Conservation (phyloP, 2,329 filamentous ascomycete species). For the Nigrograna mackinnonii region DNA sequence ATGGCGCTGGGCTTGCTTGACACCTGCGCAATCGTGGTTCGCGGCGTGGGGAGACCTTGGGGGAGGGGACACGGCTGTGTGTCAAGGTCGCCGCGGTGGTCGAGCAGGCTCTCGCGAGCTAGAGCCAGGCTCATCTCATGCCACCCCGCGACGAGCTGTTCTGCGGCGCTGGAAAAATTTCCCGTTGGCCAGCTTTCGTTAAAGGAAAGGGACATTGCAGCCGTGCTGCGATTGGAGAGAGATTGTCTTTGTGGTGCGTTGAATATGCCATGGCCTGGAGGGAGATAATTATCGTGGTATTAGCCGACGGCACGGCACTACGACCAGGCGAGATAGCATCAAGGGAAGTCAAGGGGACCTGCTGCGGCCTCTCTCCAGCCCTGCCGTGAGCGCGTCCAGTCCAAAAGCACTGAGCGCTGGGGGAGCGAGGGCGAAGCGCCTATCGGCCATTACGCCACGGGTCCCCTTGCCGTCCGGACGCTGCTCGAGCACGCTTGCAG, state of each 20-base stretch:
- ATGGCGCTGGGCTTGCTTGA: too few species aligned
- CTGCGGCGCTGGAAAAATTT: slow-evolving; percentile 15
- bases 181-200: slow-evolving; percentile 24
- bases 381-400: too few species aligned
- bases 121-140: slow-evolving; percentile 12
- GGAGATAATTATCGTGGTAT: slow-evolving; percentile 29
- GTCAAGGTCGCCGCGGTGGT: too few species aligned
- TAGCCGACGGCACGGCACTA: slow-evolving; percentile 34
- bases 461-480: slow-evolving; percentile 22
- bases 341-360: neutral
- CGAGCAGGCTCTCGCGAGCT: too few species aligned
- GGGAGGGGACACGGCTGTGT: too few species aligned
- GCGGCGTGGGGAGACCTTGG: too few species aligned
- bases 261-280: slow-evolving; percentile 18
- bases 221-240: slow-evolving; percentile 1
- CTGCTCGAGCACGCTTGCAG: slow-evolving; percentile 36
- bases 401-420: too few species aligned
- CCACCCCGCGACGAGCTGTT: slow-evolving; percentile 4
- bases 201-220: slow-evolving; percentile 8
- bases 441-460: slow-evolving; percentile 38
- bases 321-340: slow-evolving; percentile 1
- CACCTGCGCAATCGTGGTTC: too few species aligned
- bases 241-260: slow-evolving; percentile 12
- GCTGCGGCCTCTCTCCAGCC: slow-evolving; percentile 26
- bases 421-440: slow-evolving; percentile 26